A percentile compares a stretch with the other conserved stretches of the same genome.
phyloP scores from a whole-genome alignment of 495 filamentous ascomycete species.

The Poronia punctata region DNA sequence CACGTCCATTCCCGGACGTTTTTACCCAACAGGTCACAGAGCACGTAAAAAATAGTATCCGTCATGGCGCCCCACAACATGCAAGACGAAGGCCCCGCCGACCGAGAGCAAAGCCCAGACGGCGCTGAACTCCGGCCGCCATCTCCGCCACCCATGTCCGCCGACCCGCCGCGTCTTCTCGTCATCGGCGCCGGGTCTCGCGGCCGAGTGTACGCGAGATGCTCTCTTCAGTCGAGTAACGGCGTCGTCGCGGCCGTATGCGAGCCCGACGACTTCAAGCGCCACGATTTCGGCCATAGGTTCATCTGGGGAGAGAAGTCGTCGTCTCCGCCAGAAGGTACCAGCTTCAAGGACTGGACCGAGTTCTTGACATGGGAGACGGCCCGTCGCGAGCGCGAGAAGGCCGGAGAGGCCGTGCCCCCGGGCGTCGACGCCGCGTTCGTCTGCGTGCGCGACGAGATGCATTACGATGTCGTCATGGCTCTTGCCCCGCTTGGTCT shows the following conservation, averaged over 20 bases:
- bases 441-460: conserved; percentile 83
- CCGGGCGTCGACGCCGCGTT: conserved; percentile 71
- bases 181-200: conserved; percentile 86
- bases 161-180: conserved; percentile 53
- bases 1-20: no score
- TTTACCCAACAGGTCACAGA: no score
- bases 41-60: no score
- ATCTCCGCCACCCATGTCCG: conserved; percentile 27
- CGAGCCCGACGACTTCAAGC: conserved; percentile 75
- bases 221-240: conserved; percentile 52
- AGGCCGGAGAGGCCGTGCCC: conserved; percentile 34
- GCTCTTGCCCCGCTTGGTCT: conserved; percentile 60
- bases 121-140: conserved; percentile 18
- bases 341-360: conserved; percentile 67
- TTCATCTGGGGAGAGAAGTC: conserved; percentile 51
- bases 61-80: conserved; percentile 25
- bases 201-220: conserved; percentile 66
- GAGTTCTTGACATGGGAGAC: conserved; percentile 62
- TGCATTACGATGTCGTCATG: conserved; percentile 71
- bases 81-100: conserved; percentile 18
- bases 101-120: conserved; percentile 12
- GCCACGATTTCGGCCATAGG: conserved; percentile 54
- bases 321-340: conserved; percentile 33
- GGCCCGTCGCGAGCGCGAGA: conserved; percentile 40
- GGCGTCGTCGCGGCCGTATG: conserved; percentile 68